Base-by-base conservation (phyloP, 2,329 filamentous ascomycete species). In the Neofusicoccum cordaticola region DNA sequence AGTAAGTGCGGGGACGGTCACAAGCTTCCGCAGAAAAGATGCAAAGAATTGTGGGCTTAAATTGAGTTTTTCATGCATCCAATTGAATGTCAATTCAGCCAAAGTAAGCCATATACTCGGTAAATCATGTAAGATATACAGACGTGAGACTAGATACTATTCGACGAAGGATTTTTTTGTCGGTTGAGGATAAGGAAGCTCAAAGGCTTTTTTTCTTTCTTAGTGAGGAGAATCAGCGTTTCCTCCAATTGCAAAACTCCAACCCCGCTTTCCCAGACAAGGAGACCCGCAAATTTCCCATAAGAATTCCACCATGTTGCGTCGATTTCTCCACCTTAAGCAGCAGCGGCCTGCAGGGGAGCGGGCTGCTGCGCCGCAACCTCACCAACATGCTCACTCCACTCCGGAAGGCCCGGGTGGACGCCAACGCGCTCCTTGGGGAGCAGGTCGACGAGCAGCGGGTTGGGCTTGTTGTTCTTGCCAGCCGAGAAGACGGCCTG, bases 361-460 rank as follows among this genome's bases (percentile, higher is more conserved):
- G 62, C 47, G 51, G 60, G 41, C 45, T 58, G 51, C 44, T 60
- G 50, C 3, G 44, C 52, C 17, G 47, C 42, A 12, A 65, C 57
- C 58, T 66, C 37, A 13, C 63, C 67, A n/a, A 63, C 34, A 13
- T 58, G 57, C 19, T 67, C 44, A 17, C 57, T 66, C 31, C 48
- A 75, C 50, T 78, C 69, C 8, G 68, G 75, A 57, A 75, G 66
- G 53, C 73, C 72, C 6, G 81, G 81, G 64, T 79, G 77, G 34
- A 98, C 95, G 72, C 93, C 95, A 62, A 99, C 93, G 74, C 95
- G 90, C 85, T 97, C 93, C 85, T 94, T 96, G 79, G 90, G 90
- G 68, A 99, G 82, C 69, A 98, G 86, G 77, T 98, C 94, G 22
- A 97, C 90, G 76, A 98, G 85, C 65, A 97, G 85, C 72, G 93